Evolutionary conservation across 441 rosid species (phyloP).

Genomic region (Pelargonium citronellum): DNA sequence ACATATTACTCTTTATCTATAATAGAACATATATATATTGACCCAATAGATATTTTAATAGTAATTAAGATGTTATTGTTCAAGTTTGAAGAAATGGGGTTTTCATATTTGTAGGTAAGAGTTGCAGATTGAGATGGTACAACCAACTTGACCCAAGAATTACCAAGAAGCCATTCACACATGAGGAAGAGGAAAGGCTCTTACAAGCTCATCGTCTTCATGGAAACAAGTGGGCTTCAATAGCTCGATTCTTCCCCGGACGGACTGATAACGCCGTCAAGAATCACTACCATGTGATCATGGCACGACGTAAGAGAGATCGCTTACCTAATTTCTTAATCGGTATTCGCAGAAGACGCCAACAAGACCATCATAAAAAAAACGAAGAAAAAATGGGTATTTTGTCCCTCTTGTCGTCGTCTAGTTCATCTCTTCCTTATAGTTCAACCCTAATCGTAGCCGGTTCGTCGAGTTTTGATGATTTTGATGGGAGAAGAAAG

Average conservation of each 20-base stretch:
- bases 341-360: neutral
- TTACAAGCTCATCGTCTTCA: constrained; percentile 65
- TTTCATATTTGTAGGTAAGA: constrained; percentile 50
- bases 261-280: constrained; percentile 95
- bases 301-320: constrained; percentile 45
- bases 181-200: constrained; percentile 84
- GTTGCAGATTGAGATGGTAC: constrained; percentile 93
- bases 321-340: neutral
- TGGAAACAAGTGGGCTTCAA: constrained; percentile 97
- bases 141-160: constrained; percentile 96
- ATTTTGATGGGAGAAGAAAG: neutral
- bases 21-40: no score
- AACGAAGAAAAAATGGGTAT: neutral
- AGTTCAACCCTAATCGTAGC: neutral
- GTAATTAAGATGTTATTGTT: neutral
- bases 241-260: constrained; percentile 84
- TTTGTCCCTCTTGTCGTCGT: neutral
- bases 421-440: neutral
- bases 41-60: no score
- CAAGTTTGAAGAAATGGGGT: neutral
- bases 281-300: constrained; percentile 97
- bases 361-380: neutral
- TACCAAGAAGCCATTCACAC: constrained; percentile 67
- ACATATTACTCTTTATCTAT: no score
- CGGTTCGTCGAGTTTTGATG: neutral